A percentile compares a stretch with the other conserved stretches of the same genome.
Conservation (phyloP, 164 flowering plant genomes). For the Chimonanthus salicifolius region DNA sequence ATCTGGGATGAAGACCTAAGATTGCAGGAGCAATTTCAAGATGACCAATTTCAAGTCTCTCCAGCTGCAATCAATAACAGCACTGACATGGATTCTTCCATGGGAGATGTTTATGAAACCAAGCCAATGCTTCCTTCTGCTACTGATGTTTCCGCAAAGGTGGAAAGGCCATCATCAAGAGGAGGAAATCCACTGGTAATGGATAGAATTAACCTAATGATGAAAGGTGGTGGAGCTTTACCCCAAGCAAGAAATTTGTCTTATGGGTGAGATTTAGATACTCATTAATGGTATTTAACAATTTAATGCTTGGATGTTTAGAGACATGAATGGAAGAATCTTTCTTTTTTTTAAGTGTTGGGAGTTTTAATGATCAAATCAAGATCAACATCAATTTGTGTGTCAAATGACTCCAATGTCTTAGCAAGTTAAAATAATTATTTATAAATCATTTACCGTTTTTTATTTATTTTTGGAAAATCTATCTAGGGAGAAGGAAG, state of each 20-base stretch:
- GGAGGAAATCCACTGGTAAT: constrained; percentile 17
- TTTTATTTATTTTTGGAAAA: background rate
- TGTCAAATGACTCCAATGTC: too few species aligned
- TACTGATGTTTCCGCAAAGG: background rate
- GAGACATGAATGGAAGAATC: too few species aligned
- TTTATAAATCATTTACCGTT: too few species aligned
- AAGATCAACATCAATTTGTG: too few species aligned
- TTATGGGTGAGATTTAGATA: constrained; percentile 35
- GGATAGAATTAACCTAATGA: constrained; percentile 46
- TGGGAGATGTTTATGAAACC: background rate
- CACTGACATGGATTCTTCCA: constrained; percentile 4
- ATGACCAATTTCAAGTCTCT: constrained; percentile 2
- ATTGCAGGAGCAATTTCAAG: constrained; percentile 2
- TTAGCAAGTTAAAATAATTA: too few species aligned
- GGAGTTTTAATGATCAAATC: too few species aligned
- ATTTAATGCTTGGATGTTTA: too few species aligned
- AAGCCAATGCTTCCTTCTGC: constrained; percentile 8
- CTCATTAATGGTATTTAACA: background rate
- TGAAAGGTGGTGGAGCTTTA: constrained; percentile 27
- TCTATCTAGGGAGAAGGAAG: background rate
- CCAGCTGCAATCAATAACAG: constrained; percentile 1
- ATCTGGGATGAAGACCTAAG: constrained; percentile 6
- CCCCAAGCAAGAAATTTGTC: constrained; percentile 43
- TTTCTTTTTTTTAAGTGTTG: too few species aligned
- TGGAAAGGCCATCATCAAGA: background rate